These are phyloP conservation scores for Micromonas pusilla DNA, from an alignment of 139 green algal genomes.

Conservation along the genomic window DNA sequence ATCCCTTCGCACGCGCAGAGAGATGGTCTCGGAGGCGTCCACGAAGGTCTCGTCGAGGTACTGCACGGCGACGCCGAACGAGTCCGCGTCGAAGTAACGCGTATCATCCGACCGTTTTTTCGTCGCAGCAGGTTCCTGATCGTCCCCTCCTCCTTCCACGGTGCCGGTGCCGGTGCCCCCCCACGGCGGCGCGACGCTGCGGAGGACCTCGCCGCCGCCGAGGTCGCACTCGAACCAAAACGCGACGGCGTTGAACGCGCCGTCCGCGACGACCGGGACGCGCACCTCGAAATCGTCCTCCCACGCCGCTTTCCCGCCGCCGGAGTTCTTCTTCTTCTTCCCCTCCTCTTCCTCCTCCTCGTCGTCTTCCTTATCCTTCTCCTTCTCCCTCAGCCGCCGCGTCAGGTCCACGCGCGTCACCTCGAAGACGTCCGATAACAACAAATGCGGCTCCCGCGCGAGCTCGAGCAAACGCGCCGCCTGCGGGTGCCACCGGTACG, in stretches of 20 bases:
- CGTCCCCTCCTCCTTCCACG: too few species aligned
- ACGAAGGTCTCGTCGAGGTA: conserved; percentile 44
- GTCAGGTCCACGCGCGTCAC: conserved; percentile 52
- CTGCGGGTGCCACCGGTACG: conserved; percentile 62
- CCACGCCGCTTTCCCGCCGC: conserved; percentile 20
- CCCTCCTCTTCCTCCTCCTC: background rate
- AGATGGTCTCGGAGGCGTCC: conserved; percentile 9
- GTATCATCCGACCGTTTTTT: too few species aligned
- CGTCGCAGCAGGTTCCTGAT: too few species aligned
- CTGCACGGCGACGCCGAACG: conserved; percentile 48
- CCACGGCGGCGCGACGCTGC: too few species aligned
- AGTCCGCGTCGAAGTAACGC: conserved; percentile 20
- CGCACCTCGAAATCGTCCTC: conserved; percentile 38
- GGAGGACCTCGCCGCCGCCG: background rate
- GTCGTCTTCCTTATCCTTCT: background rate
- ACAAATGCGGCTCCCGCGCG: conserved; percentile 26
- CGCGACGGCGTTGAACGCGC: conserved; percentile 32
- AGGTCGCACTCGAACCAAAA: conserved; percentile 38
- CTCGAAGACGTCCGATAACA: conserved; percentile 46
- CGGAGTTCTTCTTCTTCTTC: background rate
- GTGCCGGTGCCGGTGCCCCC: too few species aligned
- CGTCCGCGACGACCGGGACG: conserved; percentile 26
- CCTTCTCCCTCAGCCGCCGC: conserved; percentile 12
- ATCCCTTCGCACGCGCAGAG: conserved; percentile 46
- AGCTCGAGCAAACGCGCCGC: conserved; percentile 44